Percentiles rank a stretch among this genome's conserved stretches.
Evolutionary conservation across 2,329 filamentous ascomycete genomes (phyloP).

Genomic region (Lasiodiplodia sp.): DNA sequence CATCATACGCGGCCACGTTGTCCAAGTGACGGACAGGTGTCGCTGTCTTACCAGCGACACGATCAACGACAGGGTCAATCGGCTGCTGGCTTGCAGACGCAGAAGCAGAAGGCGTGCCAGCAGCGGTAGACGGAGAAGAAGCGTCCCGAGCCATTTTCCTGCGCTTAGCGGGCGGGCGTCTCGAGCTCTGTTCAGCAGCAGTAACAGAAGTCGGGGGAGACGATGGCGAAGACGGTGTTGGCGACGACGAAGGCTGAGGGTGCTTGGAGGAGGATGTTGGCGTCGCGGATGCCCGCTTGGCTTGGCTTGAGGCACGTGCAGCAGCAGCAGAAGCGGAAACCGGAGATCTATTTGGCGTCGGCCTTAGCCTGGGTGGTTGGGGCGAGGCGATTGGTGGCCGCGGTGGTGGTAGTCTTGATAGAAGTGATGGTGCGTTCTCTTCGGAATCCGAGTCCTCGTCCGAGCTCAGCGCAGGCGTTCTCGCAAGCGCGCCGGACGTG

Average conservation of each 20-base stretch:
- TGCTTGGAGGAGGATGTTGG: background rate
- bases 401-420: background rate
- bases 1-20: slow-evolving; percentile 57
- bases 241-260: background rate
- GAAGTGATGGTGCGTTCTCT: background rate
- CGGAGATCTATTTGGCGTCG: background rate
- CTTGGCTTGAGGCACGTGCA: background rate
- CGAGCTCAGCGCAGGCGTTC: background rate
- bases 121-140: background rate
- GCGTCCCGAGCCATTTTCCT: background rate
- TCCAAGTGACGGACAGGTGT: slow-evolving; percentile 43
- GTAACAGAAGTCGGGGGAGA: background rate
- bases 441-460: background rate
- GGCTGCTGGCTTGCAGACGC: background rate
- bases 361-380: background rate
- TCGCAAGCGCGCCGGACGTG: background rate
- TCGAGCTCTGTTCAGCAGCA: background rate
- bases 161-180: background rate
- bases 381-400: background rate
- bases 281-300: background rate
- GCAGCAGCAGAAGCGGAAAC: background rate
- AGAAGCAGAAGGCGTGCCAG: background rate
- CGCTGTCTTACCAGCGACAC: slow-evolving; percentile 32
- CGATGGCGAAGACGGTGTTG: background rate
- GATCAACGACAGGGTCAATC: background rate